A percentile compares a stretch with the other conserved stretches of the same genome.
phyloP scores from a whole-genome alignment of 1,284 basidiomycete genomes.

The Pascua sp. region DNA sequence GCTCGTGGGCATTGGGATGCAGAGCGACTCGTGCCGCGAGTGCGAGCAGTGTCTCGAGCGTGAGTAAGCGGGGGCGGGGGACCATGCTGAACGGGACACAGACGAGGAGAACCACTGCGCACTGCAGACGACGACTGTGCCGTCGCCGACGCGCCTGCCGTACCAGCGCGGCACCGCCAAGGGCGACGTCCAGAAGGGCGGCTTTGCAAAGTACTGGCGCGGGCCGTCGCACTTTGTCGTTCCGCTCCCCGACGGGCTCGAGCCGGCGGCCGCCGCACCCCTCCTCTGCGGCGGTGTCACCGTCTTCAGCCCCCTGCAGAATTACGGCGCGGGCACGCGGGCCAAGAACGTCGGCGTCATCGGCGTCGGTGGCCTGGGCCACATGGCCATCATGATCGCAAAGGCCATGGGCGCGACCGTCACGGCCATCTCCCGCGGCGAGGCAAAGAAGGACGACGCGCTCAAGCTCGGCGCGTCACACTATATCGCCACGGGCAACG shows the following conservation, averaged over 20 bases:
- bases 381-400: conserved; percentile 46
- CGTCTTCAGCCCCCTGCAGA: conserved; percentile 51
- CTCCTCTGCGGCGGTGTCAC: conserved; percentile 52
- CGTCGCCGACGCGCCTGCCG: background rate
- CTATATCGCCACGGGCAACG: conserved; percentile 42
- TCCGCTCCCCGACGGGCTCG: conserved; percentile 59
- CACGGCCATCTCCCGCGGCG: conserved; percentile 55
- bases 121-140: background rate
- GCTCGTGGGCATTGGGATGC: conserved; percentile 54
- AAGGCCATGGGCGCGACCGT: conserved; percentile 60
- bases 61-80: conserved; percentile 28
- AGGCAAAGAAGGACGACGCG: conserved; percentile 52
- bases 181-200: conserved; percentile 46
- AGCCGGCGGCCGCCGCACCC: conserved; percentile 55
- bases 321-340: conserved; percentile 52
- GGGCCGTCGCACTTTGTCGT: conserved; percentile 58
- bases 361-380: conserved; percentile 51
- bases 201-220: conserved; percentile 49
- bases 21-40: conserved; percentile 49
- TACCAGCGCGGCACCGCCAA: conserved; percentile 18
- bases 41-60: conserved; percentile 51
- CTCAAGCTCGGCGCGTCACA: conserved; percentile 51
- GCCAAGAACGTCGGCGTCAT: conserved; percentile 55
- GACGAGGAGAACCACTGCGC: conserved; percentile 7
- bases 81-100: background rate